Evolutionary conservation across 495 filamentous ascomycete genomes (phyloP).

Genomic region (Achaetomiella virescens): DNA sequence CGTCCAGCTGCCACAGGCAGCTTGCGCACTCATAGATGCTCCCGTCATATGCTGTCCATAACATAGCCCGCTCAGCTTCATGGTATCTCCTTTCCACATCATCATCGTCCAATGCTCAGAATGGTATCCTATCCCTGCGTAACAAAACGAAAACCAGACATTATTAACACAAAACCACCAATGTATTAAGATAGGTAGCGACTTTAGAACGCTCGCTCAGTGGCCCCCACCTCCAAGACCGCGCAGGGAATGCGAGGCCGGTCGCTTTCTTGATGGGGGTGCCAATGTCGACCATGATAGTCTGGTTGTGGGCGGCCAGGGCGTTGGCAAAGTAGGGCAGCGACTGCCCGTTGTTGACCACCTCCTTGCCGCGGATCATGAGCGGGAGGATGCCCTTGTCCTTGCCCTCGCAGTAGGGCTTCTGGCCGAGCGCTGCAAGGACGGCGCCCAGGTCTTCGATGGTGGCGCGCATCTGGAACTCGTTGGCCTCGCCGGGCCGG

Average conservation of each 20-base stretch:
- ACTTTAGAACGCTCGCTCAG: too few species aligned
- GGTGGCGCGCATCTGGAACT: slow-evolving; percentile 47
- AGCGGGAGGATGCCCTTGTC: slow-evolving; percentile 50
- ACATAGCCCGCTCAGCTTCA: background rate
- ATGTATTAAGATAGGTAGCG: background rate
- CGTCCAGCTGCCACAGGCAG: slow-evolving; percentile 4
- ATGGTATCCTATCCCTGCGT: background rate
- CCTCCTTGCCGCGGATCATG: slow-evolving; percentile 51
- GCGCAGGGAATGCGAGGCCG: slow-evolving; percentile 18
- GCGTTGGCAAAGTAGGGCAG: slow-evolving; percentile 56
- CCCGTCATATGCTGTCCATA: background rate
- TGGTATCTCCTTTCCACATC: slow-evolving; percentile 15
- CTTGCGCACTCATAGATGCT: background rate
- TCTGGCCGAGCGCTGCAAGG: slow-evolving; percentile 32
- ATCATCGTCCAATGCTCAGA: background rate
- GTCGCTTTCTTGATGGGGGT: slow-evolving; percentile 19
- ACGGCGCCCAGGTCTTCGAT: slow-evolving; percentile 45
- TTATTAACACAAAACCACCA: slow-evolving; percentile 5
- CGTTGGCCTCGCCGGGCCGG: slow-evolving; percentile 55
- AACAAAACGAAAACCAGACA: background rate
- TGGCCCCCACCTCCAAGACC: background rate
- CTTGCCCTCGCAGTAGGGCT: slow-evolving; percentile 40
- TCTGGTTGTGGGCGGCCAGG: slow-evolving; percentile 31
- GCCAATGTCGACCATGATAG: slow-evolving; percentile 33
- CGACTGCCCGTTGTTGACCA: slow-evolving; percentile 51